phyloP scores from a whole-genome alignment of 2,329 filamentous ascomycete genomes.

The Penicillium sp. region DNA sequence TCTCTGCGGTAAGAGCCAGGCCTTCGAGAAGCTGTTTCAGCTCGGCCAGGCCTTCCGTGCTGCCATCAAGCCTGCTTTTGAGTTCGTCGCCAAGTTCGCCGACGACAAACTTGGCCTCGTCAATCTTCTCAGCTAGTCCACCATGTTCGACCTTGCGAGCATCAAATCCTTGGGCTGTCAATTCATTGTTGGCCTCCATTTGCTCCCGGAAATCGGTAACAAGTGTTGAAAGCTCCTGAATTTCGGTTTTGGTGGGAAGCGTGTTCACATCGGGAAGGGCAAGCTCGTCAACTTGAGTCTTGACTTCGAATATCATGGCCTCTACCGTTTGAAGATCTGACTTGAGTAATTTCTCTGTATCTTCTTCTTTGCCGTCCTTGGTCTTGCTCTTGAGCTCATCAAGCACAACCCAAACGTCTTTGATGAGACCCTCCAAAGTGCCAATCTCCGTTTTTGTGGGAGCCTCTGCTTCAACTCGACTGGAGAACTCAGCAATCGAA shows the following conservation, averaged over 20 bases:
- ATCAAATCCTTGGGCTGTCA: conserved; percentile 75
- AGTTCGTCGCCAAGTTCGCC: conserved; percentile 76
- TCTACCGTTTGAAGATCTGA: conserved; percentile 79
- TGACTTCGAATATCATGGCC: conserved; percentile 80
- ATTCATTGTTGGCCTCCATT: conserved; percentile 65
- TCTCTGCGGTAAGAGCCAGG: conserved; percentile 60
- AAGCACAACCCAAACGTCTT: conserved; percentile 71
- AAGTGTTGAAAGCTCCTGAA: conserved; percentile 67
- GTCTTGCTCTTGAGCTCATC: conserved; percentile 62
- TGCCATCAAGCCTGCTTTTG: conserved; percentile 73
- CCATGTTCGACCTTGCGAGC: conserved; percentile 81
- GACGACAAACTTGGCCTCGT: conserved; percentile 73
- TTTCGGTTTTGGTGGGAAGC: conserved; percentile 73
- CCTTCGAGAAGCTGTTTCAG: conserved; percentile 63
- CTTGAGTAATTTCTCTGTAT: conserved; percentile 67
- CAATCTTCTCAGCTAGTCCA: conserved; percentile 72
- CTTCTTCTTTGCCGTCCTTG: conserved; percentile 46
- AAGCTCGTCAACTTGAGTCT: conserved; percentile 71
- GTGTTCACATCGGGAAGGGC: conserved; percentile 67
- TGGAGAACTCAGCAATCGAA: conserved; percentile 63
- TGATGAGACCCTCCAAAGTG: conserved; percentile 72
- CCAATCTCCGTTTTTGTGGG: conserved; percentile 77
- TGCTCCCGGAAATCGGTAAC: conserved; percentile 67
- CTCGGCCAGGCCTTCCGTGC: conserved; percentile 63
- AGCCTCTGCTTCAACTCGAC: conserved; percentile 65